Percentiles rank a stretch among this genome's conserved stretches.
Evolutionary conservation across 768 basidiomycete genomes (phyloP).

Genomic region (Strobilomyces confusus): DNA sequence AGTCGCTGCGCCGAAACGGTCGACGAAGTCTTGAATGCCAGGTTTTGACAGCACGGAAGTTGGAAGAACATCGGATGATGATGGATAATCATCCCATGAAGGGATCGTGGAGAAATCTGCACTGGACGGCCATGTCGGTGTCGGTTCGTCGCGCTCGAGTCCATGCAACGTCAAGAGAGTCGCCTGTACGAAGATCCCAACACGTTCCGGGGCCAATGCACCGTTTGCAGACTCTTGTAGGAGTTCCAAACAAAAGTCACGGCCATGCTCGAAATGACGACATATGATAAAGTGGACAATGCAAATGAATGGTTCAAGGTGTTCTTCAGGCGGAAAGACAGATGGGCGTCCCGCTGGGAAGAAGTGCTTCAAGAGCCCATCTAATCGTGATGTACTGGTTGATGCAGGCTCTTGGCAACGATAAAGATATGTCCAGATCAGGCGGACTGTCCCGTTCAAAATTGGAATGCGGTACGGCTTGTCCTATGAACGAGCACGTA

Average conservation of each 20-base stretch:
- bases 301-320: constrained; percentile 70
- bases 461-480: constrained; percentile 64
- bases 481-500: constrained; percentile 49
- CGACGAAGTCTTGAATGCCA: constrained; percentile 69
- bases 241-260: constrained; percentile 75
- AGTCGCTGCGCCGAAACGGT: constrained; percentile 56
- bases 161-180: constrained; percentile 66
- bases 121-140: constrained; percentile 77
- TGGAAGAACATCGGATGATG: constrained; percentile 62
- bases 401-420: constrained; percentile 84
- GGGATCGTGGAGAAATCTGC: constrained; percentile 57
- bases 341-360: constrained; percentile 67
- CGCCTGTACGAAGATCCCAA: constrained; percentile 72
- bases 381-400: constrained; percentile 75
- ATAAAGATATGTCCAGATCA: constrained; percentile 95
- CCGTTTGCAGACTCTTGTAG: constrained; percentile 63
- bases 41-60: constrained; percentile 52
- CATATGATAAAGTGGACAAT: constrained; percentile 80
- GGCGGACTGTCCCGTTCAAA: constrained; percentile 76
- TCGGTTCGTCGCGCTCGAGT: constrained; percentile 65
- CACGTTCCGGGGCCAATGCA: constrained; percentile 64
- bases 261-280: constrained; percentile 81
- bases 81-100: constrained; percentile 62
- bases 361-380: constrained; percentile 68
- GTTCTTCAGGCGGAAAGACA: constrained; percentile 68